phyloP scores from a whole-genome alignment of 1,284 basidiomycete species.

The Heterobasidion irregulare region DNA sequence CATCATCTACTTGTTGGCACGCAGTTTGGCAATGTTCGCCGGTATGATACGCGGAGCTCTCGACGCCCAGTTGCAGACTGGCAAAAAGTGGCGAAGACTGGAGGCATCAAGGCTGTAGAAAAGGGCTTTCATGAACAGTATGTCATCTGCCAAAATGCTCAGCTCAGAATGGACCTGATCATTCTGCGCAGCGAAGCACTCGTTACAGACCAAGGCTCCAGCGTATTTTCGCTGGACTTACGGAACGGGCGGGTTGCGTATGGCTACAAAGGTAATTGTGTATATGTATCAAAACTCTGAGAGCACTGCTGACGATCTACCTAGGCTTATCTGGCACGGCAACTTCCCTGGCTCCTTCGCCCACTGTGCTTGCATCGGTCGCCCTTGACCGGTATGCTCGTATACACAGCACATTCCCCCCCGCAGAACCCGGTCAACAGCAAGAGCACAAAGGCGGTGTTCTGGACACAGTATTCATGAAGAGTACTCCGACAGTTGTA shows the following conservation, averaged over 20 bases:
- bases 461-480: slow-evolving; percentile 61
- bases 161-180: too few species aligned
- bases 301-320: not conserved
- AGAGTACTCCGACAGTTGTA: slow-evolving; percentile 54
- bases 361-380: slow-evolving; percentile 45
- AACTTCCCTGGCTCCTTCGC: slow-evolving; percentile 50
- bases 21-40: slow-evolving; percentile 65
- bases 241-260: slow-evolving; percentile 68
- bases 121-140: slow-evolving; percentile 64
- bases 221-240: slow-evolving; percentile 65
- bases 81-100: slow-evolving; percentile 49
- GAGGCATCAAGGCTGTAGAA: slow-evolving; percentile 60
- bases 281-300: slow-evolving; percentile 6
- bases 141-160: slow-evolving; percentile 19
- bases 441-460: slow-evolving; percentile 60
- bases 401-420: slow-evolving; percentile 62
- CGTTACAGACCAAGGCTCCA: slow-evolving; percentile 64
- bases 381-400: slow-evolving; percentile 66
- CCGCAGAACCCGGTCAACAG: slow-evolving; percentile 38
- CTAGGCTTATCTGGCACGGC: slow-evolving; percentile 64
- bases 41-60: slow-evolving; percentile 74
- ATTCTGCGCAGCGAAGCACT: slow-evolving; percentile 57
- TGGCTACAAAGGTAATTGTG: slow-evolving; percentile 55
- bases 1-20: slow-evolving; percentile 69
- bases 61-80: slow-evolving; percentile 67